phyloP scores from a whole-genome alignment of 352 stramenopile genomes.

The Phytopythium chamaehyphon region DNA sequence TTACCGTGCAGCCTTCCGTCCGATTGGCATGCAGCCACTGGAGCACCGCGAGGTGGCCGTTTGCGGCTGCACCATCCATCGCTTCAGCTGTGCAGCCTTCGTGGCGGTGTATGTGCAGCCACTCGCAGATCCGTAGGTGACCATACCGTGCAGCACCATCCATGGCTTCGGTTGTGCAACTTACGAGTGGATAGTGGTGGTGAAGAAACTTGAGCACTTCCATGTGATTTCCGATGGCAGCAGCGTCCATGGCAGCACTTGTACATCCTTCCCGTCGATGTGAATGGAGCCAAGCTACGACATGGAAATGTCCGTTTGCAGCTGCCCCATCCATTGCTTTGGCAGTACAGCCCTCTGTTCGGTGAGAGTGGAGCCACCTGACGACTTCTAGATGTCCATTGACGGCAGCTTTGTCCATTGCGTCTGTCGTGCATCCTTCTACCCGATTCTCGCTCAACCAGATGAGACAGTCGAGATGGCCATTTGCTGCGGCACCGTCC shows the following conservation, averaged over 20 bases:
- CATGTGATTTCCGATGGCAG: constrained; percentile 3
- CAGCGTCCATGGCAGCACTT: constrained; percentile 9
- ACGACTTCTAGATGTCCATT: constrained; percentile 20
- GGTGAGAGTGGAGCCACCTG: constrained; percentile 23
- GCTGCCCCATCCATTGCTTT: constrained; percentile 36
- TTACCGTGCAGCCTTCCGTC: constrained; percentile 5
- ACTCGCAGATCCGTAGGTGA: constrained; percentile 13
- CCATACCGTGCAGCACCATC: constrained; percentile 5
- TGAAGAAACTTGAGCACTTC: constrained; percentile 7
- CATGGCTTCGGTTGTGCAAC: constrained; percentile 6
- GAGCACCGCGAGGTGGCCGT: constrained; percentile 1
- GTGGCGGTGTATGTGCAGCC: constrained; percentile 10
- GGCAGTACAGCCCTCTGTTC: constrained; percentile 24
- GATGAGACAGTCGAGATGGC: constrained; percentile 20
- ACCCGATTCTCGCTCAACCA: constrained; percentile 23
- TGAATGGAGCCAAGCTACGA: constrained; percentile 21
- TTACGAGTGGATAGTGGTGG: neutral
- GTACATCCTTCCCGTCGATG: constrained; percentile 5
- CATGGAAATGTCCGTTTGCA: constrained; percentile 16
- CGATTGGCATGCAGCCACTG: constrained; percentile 4
- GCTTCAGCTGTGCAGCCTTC: constrained; percentile 10
- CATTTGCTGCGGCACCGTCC: constrained; percentile 26
- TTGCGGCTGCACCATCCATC: constrained; percentile 6
- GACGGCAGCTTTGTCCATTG: constrained; percentile 21
- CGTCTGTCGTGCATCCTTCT: constrained; percentile 21